Base-by-base conservation (phyloP, 2,329 filamentous ascomycete genomes). In the Aureobasidium musti region DNA sequence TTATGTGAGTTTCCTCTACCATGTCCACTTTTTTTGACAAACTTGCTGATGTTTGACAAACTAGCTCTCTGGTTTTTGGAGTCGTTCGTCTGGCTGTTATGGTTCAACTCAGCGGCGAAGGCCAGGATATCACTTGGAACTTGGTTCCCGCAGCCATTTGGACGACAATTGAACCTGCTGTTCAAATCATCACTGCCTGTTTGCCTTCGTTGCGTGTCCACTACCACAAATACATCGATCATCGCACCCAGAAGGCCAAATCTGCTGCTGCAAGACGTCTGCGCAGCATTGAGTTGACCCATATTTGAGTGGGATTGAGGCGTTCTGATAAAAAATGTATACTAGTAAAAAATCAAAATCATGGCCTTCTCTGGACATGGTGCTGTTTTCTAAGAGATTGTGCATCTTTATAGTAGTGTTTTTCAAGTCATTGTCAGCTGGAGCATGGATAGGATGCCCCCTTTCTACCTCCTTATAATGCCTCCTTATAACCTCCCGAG, bases 161-260 rank as follows among this genome's bases (percentile, higher is more conserved):
- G 69, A 70, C 69, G 1, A 69, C 68, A 3, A 65, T 70, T 30
- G 69, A 70, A 35, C 69, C 69, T 13, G 63, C 69, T 11, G 69
- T 69, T 7, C 68, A 67, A 17, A 69, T 70, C 19, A 26, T 63
- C 37, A 66, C 68, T n/a, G 68, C 67, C 41, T 70, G 69, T 50
- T 54, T 70, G 2, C 69, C 68, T 8, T n/a, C 65, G 8, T 7
- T 39, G 1, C 53, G 64, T 10, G 64, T 66, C 1, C 54, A 60
- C 1, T 66, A 43, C 6, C 64, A 54, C 54, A 61, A 61, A 11
- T 37, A 14, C 19, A 13, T 35, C 1, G 41, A 47, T 11, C 0
- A 3, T n/a, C 28, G 30, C 57, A 26, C 19, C 5, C 21, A 37
- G 10, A 26, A 56, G 21, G 19, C 56, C 19, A 45, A 19, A 10